Percentiles rank a stretch among this genome's conserved stretches.
These are phyloP conservation scores for Comarum palustre DNA, from an alignment of 306 rosid species.

Conservation along the genomic window DNA sequence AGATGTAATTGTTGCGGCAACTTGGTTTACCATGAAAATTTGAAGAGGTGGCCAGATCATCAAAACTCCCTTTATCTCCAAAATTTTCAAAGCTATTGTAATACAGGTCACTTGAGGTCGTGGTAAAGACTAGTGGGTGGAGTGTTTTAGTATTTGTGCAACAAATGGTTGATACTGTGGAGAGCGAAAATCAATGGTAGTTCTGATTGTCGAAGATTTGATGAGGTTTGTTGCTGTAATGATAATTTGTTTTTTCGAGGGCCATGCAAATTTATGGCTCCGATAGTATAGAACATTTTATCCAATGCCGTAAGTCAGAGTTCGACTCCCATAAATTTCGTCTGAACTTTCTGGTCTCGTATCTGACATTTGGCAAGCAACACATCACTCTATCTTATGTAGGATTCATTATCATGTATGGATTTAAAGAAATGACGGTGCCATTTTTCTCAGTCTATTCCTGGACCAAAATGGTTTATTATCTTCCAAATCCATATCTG, in stretches of 20 bases:
- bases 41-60: slow-evolving; percentile 8
- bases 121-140: not conserved
- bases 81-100: not conserved
- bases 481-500: not conserved
- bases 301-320: too few species aligned
- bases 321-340: not conserved
- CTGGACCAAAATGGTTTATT: not conserved
- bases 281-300: not conserved
- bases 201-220: not conserved
- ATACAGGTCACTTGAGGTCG: not conserved
- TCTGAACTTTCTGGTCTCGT: not conserved
- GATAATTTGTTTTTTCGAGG: not conserved
- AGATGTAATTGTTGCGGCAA: slow-evolving; percentile 34
- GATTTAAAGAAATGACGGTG: too few species aligned
- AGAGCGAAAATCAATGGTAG: not conserved
- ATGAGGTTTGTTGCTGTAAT: not conserved
- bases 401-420: too few species aligned
- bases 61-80: too few species aligned
- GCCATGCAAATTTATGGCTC: not conserved
- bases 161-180: not conserved
- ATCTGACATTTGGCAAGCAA: not conserved
- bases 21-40: slow-evolving; percentile 19
- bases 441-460: too few species aligned
- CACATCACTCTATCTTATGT: too few species aligned
- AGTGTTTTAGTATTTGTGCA: not conserved